Evolutionary conservation across 257 asterid species (phyloP), one percentile per base, ranked within the genome.

Genomic region (Striga asiatica): DNA sequence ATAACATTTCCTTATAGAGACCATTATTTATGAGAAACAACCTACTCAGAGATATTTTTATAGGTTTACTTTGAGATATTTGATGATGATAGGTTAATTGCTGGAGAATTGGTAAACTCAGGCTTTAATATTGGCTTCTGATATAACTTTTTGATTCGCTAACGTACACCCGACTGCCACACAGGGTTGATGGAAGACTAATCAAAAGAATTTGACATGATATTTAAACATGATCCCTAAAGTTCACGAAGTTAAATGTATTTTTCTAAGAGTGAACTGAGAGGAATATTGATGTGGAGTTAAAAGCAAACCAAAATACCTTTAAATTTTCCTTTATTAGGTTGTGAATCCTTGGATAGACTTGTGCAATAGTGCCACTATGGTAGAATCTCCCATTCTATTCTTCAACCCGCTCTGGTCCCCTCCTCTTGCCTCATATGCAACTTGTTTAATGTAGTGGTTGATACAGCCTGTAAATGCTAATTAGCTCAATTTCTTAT

Each of bases 341-440:
- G 57, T 21, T 39, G 16, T 5, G n/a, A 23, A 56, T 50, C 37
- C 56, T 61, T 55, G 39, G 50, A 45, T 54, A 53, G 38, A 45
- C 62, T 61, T 49, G 4, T 5, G 28, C 49, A 43, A 50, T 51
- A 47, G 43, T 21, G 11, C 21, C 20, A 6, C 32, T 35, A 22
- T 29, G 2, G 47, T n/a, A 14, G 13, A 37, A 39, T 55, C 46
- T 35, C 23, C 19, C 13, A 6, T 32, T 27, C 54, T 54, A 43
- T 55, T 39, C 14, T 45, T 34, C 42, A 62, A 39, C n/a, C 17
- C 41, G 29, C 1, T 18, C 39, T n/a, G 42, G 3, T 2, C 56
- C 3, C 18, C 27, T 28, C 60, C 22, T 45, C 60, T 55, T 65
- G 65, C 49, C n/a, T n/a, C n/a, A 13, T 43, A 54, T 60, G 48